A percentile compares a stretch with the other conserved stretches of the same genome.
Conservation (phyloP, 176 grass and related monocot species). For the Panicum miliaceum region DNA sequence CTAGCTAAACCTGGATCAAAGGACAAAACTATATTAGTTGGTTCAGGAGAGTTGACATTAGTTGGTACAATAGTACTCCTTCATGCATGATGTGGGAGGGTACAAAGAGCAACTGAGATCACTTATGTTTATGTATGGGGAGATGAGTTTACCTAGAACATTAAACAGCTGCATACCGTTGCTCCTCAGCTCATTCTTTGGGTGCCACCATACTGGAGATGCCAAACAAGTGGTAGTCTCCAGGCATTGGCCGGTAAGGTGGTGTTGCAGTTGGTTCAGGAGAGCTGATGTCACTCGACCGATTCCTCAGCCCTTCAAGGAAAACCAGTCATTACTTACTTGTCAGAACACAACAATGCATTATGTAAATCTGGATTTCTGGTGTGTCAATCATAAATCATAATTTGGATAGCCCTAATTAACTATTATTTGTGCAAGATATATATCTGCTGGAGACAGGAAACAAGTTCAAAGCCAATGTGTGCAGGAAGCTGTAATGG, state of each 20-base stretch:
- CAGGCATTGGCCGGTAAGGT: neutral
- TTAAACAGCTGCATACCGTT: neutral
- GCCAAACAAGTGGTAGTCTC: neutral
- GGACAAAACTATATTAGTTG: neutral
- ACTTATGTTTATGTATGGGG: neutral
- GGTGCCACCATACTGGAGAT: neutral
- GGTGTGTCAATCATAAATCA: neutral
- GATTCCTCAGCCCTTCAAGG: neutral
- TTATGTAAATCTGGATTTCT: neutral
- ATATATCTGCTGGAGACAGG: neutral
- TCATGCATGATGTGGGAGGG: neutral
- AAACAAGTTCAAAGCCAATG: neutral
- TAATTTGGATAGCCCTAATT: neutral
- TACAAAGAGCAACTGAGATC: neutral
- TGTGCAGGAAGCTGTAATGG: neutral
- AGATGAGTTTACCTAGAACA: neutral
- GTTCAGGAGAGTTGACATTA: too few species aligned
- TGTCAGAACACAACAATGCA: neutral
- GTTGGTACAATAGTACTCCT: neutral
- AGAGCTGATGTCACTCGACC: neutral
- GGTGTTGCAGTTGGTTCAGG: neutral
- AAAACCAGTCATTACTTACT: neutral
- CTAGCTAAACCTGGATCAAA: neutral
- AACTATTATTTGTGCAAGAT: neutral
- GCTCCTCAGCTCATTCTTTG: neutral